Evolutionary conservation across 2,329 filamentous ascomycete genomes (phyloP).

Genomic region (Fusarium nodosum): DNA sequence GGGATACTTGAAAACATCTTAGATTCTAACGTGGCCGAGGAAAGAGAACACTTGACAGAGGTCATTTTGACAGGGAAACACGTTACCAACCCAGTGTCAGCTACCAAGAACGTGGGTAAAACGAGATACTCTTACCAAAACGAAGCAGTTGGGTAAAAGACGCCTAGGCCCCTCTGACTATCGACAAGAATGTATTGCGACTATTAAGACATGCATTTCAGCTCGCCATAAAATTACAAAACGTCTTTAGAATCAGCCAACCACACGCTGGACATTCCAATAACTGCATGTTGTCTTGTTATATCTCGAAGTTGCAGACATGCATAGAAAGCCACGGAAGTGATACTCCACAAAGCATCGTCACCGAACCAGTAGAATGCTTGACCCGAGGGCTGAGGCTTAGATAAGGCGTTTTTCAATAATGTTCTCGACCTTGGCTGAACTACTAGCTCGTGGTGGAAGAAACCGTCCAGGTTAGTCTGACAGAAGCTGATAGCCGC

Average conservation of each 20-base stretch:
- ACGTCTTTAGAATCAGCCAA: neutral
- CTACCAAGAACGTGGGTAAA: rapidly evolving
- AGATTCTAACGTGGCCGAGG: neutral
- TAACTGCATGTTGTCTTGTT: neutral
- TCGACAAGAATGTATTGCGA: neutral
- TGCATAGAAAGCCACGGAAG: neutral
- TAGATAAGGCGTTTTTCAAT: neutral
- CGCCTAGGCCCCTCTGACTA: neutral
- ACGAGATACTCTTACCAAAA: neutral
- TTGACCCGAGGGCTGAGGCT: neutral
- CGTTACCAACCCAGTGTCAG: neutral
- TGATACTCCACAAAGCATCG: neutral
- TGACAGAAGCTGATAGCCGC: neutral
- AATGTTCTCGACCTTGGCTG: neutral
- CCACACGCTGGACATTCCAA: neutral
- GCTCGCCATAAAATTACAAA: neutral
- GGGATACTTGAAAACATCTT: neutral
- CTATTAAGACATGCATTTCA: neutral
- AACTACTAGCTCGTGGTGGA: neutral
- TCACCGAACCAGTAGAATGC: neutral
- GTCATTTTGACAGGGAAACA: neutral
- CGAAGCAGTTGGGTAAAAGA: neutral
- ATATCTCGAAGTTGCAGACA: neutral
- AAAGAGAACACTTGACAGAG: neutral
- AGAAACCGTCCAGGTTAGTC: neutral